Evolutionary conservation across 768 basidiomycete species (phyloP).

Genomic region (Brasilioporus rufonigricans): DNA sequence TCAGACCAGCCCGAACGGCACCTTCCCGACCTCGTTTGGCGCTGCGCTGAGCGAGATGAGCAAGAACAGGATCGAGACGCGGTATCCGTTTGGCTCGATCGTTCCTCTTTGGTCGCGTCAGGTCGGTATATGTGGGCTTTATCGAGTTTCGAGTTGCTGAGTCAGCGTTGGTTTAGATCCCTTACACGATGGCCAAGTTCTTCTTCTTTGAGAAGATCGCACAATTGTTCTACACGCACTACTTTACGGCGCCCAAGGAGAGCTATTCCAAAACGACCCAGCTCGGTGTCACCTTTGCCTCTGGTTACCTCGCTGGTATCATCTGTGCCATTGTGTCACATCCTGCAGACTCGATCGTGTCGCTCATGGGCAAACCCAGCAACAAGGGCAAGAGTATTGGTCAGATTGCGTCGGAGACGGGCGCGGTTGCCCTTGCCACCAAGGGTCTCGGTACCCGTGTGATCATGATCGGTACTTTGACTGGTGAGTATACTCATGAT

Average conservation of each 20-base stretch:
- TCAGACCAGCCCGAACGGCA: conserved; percentile 71
- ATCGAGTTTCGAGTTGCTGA: not conserved
- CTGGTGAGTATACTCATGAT: conserved; percentile 33
- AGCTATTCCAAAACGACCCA: conserved; percentile 79
- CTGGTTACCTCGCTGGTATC: conserved; percentile 90
- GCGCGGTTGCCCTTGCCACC: conserved; percentile 61
- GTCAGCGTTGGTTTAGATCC: conserved; percentile 55
- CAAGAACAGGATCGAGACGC: conserved; percentile 63
- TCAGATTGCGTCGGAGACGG: conserved; percentile 69
- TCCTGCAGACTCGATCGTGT: conserved; percentile 91
- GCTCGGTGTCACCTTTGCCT: conserved; percentile 85
- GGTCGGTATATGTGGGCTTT: conserved; percentile 35
- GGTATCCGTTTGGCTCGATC: conserved; percentile 83
- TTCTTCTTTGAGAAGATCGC: conserved; percentile 92
- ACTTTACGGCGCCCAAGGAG: conserved; percentile 78
- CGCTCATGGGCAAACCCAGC: conserved; percentile 85
- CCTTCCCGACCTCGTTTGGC: conserved; percentile 75
- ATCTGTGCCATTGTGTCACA: conserved; percentile 96
- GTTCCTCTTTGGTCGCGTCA: conserved; percentile 88
- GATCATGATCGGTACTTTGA: conserved; percentile 72
- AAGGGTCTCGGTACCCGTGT: conserved; percentile 89
- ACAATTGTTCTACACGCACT: conserved; percentile 82
- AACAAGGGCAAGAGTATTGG: conserved; percentile 82
- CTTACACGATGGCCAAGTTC: conserved; percentile 99
- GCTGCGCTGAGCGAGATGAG: conserved; percentile 72